Evolutionary conservation across 768 basidiomycete genomes (phyloP), one percentile per base, ranked within the genome.

Genomic region (Mycena capillaripes): DNA sequence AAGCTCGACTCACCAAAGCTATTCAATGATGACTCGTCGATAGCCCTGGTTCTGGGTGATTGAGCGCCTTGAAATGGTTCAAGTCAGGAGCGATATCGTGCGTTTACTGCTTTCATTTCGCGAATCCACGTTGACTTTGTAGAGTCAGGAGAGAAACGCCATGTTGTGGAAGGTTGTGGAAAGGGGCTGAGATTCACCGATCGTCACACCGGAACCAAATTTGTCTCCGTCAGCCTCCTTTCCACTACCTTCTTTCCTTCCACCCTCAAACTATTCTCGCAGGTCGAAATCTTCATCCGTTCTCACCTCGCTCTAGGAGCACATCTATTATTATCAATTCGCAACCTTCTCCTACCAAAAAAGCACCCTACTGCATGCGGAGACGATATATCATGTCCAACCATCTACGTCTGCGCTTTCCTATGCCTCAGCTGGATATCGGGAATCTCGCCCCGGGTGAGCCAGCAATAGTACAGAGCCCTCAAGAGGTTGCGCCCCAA

Each of bases 391-490:
- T 29, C 30, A 25, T 48, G 21, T 30, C 72, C 42, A 44, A 56
- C 29, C 62, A 25, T 25, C 68, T 60, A 3, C 63, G 58, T 4
- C 50, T 50, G 25, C 72, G 72, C 59, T 34, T 16, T 16, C 72
- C 72, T 16, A 57, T 52, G 27, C 72, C 69, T 8, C 72, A 73
- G 38, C 63, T 70, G 25, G 62, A 59, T 52, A 34, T 69, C 50
- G 71, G 60, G 36, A 53, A 25, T 42, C 38, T 68, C 4, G 68
- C 14, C 25, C 52, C 40, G 17, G 72, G 64, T 62, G 62, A 65
- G 61, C 19, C 38, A 23, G 71, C 36, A 7, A 57, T 67, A 25
- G 66, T 68, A 16, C 46, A 59, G 30, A 36, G 12, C 2, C 56
- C 56, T 12, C 38, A 55, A 12, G 61, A 48, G 3, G 69, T 74